phyloP scores from a whole-genome alignment of 805 yeast genomes.

The Saturnispora gosingensis region DNA sequence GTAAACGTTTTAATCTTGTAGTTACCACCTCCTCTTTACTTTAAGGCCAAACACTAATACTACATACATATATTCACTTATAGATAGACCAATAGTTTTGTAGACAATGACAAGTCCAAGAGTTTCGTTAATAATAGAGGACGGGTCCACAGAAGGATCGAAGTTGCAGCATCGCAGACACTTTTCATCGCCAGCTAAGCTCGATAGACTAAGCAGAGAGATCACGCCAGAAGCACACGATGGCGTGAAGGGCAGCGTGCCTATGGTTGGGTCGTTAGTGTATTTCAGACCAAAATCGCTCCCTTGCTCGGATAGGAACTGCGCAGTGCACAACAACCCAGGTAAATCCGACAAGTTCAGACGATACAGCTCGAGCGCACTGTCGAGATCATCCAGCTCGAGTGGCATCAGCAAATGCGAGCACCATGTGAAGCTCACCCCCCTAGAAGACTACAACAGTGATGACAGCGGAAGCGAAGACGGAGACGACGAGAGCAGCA shows the following conservation, averaged over 20 bases:
- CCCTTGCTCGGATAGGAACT: neutral
- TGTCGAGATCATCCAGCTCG: neutral
- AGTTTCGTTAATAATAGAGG: slow-evolving; percentile 4
- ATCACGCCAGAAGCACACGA: neutral
- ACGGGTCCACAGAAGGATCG: neutral
- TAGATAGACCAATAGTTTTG: neutral
- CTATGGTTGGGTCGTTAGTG: slow-evolving; percentile 24
- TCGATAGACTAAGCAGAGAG: neutral
- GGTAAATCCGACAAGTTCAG: neutral
- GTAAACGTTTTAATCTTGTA: neutral
- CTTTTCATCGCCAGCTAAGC: neutral
- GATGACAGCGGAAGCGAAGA: neutral
- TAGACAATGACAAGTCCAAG: neutral
- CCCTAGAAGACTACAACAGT: neutral
- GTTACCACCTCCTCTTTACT: no score
- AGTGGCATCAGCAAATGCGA: neutral
- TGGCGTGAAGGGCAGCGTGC: slow-evolving; percentile 16
- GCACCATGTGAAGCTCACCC: neutral
- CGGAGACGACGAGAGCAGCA: neutral
- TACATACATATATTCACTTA: neutral
- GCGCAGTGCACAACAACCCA: slow-evolving; percentile 1
- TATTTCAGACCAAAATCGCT: slow-evolving; percentile 16
- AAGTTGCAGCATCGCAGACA: neutral
- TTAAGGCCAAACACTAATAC: neutral
- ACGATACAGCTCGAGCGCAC: neutral